Base-by-base conservation (phyloP, 1,284 basidiomycete genomes). In the Apiotrichum brassicae region DNA sequence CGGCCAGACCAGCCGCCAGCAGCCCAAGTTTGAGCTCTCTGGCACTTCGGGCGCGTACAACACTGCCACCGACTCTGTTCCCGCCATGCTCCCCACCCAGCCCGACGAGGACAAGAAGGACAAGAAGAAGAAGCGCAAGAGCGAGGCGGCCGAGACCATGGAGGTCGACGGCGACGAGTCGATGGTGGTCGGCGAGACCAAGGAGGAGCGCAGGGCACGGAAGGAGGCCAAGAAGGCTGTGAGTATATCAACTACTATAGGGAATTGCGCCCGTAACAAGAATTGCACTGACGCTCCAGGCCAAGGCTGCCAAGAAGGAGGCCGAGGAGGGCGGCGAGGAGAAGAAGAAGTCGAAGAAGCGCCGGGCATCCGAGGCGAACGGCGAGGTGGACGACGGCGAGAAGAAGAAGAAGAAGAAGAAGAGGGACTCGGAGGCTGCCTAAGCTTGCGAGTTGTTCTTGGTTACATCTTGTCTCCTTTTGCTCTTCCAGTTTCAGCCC, bases 41-140 rank as follows among this genome's bases (percentile, higher is more conserved):
- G 85, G 85, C 30, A 82, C 84, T 57, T 68, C 71, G 24, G 82
- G 81, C 12, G 54, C 49, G 40, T 97, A 95, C 74, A 94, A 95
- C 72, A 77, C 82, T 13, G 81, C 82, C 33, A 84, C 85, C 24
- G 87, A 91, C 71, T 82, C 81, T 28, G 81, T 88, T 45, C 82
- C 84, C 60, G 57, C 44, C 43, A 60, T 59, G 8, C 56, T 92
- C 42, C 79, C 89, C 33, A 86, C 92, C 32, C 87, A 93, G 74
- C 82, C 87, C 43, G 68, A 82, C 61, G 83, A 87, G 76, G 78
- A 77, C 72, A 81, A 76, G 63, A 79, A 80, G 30, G 85, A 90
- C 76, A 87, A 87, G 75, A 81, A 80, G 74, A 73, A 71, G 67
- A 70, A 72, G 65, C 60, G 65, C n/a, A 81, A 85, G 74, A 83